A percentile compares a stretch with the other conserved stretches of the same genome.
Evolutionary conservation across 768 basidiomycete species (phyloP).

Genomic region (Psilocybe cubensis): DNA sequence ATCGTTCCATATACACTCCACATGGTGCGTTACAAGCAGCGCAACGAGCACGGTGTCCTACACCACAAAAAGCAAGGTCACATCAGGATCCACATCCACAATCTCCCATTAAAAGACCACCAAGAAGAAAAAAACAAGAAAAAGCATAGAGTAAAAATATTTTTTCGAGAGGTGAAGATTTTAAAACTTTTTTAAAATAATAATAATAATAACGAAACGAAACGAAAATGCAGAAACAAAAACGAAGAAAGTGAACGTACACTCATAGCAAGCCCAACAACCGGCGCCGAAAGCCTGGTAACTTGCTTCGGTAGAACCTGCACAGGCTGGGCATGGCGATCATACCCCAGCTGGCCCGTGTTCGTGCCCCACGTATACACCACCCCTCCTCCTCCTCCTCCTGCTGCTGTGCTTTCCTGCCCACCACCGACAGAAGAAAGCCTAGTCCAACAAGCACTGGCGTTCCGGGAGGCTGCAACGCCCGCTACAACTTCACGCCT

Average conservation of each 20-base stretch:
- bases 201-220: too few relatives aligned
- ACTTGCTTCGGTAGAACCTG: conserved; percentile 83
- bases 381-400: too few relatives aligned
- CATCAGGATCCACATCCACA: too few relatives aligned
- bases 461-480: conserved; percentile 83
- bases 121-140: too few relatives aligned
- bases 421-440: too few relatives aligned
- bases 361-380: conserved; percentile 95
- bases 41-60: conserved; percentile 86
- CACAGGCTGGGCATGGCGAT: conserved; percentile 70
- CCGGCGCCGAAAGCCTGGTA: conserved; percentile 71
- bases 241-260: conserved; percentile 51
- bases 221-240: too few relatives aligned
- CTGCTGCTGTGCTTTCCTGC: too few relatives aligned
- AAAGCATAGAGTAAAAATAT: too few relatives aligned
- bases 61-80: neutral
- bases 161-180: too few relatives aligned
- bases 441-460: conserved; percentile 89
- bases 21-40: conserved; percentile 78
- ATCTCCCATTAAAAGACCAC: too few relatives aligned
- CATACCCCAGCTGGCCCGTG: conserved; percentile 89
- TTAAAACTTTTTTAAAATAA: too few relatives aligned
- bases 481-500: conserved; percentile 82
- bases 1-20: conserved; percentile 83
- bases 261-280: conserved; percentile 74